Conservation (phyloP, 768 basidiomycete genomes). For the Termitomyces sp. region DNA sequence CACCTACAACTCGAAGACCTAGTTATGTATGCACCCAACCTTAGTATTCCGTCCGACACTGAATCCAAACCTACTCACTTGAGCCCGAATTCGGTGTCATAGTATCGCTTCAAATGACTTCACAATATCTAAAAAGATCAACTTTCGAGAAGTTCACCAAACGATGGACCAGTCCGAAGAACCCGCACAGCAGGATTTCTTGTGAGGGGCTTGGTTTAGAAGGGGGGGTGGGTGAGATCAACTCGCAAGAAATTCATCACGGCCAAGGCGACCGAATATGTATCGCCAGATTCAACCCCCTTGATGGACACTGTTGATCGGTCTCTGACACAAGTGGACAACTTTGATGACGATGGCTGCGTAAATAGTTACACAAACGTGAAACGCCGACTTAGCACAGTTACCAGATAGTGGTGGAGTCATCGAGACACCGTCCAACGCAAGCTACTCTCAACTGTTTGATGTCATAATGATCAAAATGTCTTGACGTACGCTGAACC, state of each 20-base stretch:
- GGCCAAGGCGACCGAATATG: neutral
- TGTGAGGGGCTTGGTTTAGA: constrained; percentile 3
- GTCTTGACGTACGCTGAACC: neutral
- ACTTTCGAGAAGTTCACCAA: constrained; percentile 8
- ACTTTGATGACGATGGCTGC: neutral
- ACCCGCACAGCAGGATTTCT: constrained; percentile 21
- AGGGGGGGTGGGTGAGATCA: constrained; percentile 19
- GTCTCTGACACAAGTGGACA: neutral
- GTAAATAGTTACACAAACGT: neutral
- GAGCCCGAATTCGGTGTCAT: constrained; percentile 10
- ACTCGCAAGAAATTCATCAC: constrained; percentile 14
- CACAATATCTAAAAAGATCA: constrained; percentile 10
- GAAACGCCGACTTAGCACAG: neutral
- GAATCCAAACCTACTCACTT: neutral
- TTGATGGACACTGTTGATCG: constrained; percentile 7
- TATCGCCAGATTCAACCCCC: neutral
- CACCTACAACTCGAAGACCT: constrained; percentile 15
- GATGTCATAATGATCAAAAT: neutral
- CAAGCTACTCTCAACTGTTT: neutral
- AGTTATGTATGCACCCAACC: neutral
- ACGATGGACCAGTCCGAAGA: constrained; percentile 12
- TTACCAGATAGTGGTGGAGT: neutral
- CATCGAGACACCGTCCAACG: neutral
- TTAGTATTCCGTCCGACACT: neutral
- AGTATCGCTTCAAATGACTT: constrained; percentile 4